These are phyloP conservation scores for Moricandia arvensis DNA, from an alignment of 345 rosid genomes.

Conservation along the genomic window DNA sequence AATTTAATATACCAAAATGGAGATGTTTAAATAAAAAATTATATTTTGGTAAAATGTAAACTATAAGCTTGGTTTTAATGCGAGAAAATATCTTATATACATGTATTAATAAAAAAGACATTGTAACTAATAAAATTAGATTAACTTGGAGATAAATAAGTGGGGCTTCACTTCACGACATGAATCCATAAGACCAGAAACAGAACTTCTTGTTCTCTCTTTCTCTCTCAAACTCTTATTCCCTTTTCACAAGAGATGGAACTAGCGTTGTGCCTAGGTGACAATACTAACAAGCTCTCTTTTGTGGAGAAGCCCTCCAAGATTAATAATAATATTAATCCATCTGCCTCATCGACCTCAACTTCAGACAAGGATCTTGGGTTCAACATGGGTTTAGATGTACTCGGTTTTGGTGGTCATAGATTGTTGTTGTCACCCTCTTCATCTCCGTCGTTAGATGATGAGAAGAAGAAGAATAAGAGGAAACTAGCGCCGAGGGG, in stretches of 20 bases:
- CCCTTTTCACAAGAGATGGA: conserved; percentile 51
- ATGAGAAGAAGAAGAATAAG: conserved; percentile 15
- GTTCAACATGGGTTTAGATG: conserved; percentile 57
- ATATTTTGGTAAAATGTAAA: neutral
- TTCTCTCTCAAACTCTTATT: conserved; percentile 7
- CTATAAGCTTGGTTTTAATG: neutral
- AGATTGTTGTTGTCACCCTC: conserved; percentile 38
- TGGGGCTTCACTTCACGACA: conserved; percentile 30
- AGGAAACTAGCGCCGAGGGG: conserved; percentile 1
- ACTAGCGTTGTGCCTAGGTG: conserved; percentile 84
- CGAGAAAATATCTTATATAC: neutral
- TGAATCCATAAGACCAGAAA: conserved; percentile 22
- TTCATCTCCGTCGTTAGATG: conserved; percentile 29
- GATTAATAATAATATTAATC: conserved; percentile 20
- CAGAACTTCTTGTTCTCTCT: conserved; percentile 14
- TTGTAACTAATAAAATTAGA: neutral
- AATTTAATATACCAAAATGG: neutral
- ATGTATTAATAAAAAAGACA: neutral
- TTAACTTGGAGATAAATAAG: conserved; percentile 27
- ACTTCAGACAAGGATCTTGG: conserved; percentile 50
- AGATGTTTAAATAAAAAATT: too few relatives aligned
- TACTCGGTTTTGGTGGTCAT: conserved; percentile 35
- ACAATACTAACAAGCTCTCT: conserved; percentile 55
- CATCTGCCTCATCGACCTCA: conserved; percentile 35
- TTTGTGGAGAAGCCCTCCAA: conserved; percentile 47